Base-by-base conservation (phyloP, 805 yeast species). In the Yamadazyma olivae region DNA sequence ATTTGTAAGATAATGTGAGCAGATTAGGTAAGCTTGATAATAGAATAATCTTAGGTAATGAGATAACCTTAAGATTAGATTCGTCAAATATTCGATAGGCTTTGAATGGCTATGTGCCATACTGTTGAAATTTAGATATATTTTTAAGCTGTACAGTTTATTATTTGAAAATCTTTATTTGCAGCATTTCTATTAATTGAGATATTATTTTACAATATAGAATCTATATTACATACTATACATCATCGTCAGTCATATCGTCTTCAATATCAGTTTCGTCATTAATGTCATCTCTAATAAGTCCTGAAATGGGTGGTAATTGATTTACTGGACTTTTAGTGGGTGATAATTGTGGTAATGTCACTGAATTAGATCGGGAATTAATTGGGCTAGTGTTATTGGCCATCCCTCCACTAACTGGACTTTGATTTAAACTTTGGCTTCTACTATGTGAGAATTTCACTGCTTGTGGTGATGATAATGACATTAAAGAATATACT, bases 401-500 rank as follows among this genome's bases (percentile, higher is more conserved):
- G 14, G 30, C 40, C 13, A 7, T 13, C 6, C 28, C 15, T n/a
- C 12, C 6, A 8, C 8, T 13, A 21, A 16, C 46, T 38, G 9
- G 43, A 13, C 22, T 25, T 6, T n/a, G 17, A 20, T 17, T 32
- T 20, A 56, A 45, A 43, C 61, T 58, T 17, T 49, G 59, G 21
- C 40, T 61, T 45, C 59, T 56, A 30, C 59, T 51, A 41, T 58
- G 62, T 12, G 45, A 19, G 30, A 54, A 56, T 32, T 58, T 60
- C 26, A 49, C 44, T 13, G 58, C 36, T 45, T 63, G 70, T 2
- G 81, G 81, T 1, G 79, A 72, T 6, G 81, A 67, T 27, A 76
- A 58, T 25, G 79, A 71, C 69, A 76, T 76, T 35, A 76, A 59
- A 16, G 80, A 74, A 49, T 70, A 57, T 8, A 76, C 70, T 5